These are phyloP conservation scores for Neostapfia colusana DNA, from an alignment of 176 grass and related monocot species.

Conservation along the genomic window DNA sequence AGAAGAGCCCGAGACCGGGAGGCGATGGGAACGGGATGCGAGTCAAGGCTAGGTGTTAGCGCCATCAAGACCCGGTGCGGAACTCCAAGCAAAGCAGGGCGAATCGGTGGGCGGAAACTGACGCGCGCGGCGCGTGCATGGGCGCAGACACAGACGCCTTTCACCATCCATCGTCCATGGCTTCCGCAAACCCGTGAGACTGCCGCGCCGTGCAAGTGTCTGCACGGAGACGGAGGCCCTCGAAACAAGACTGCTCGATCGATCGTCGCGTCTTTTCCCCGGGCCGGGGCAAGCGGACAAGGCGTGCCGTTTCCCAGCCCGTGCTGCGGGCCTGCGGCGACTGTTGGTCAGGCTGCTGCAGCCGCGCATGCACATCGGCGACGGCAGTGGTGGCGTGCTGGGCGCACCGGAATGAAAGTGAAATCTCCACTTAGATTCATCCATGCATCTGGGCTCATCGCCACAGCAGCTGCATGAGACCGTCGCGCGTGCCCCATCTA, in stretches of 20 bases:
- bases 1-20: too few species aligned
- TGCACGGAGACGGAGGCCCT: neutral
- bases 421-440: too few species aligned
- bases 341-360: neutral
- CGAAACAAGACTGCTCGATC: too few species aligned
- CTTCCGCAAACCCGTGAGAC: neutral
- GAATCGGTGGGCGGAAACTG: too few species aligned
- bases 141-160: neutral
- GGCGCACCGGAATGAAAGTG: neutral
- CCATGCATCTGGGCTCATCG: too few species aligned
- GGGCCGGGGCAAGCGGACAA: neutral
- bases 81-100: neutral
- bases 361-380: constrained; percentile 1
- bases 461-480: neutral
- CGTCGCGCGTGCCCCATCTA: neutral
- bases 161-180: neutral
- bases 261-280: constrained; percentile 7
- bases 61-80: neutral
- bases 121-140: neutral
- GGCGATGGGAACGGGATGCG: neutral
- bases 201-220: too few species aligned
- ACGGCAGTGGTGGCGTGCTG: neutral
- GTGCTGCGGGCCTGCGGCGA: too few species aligned
- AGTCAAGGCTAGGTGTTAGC: constrained; percentile 28
- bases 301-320: neutral